Evolutionary conservation across 257 asterid genomes (phyloP), one percentile per base, ranked within the genome.

Genomic region (Sherardia arvensis): DNA sequence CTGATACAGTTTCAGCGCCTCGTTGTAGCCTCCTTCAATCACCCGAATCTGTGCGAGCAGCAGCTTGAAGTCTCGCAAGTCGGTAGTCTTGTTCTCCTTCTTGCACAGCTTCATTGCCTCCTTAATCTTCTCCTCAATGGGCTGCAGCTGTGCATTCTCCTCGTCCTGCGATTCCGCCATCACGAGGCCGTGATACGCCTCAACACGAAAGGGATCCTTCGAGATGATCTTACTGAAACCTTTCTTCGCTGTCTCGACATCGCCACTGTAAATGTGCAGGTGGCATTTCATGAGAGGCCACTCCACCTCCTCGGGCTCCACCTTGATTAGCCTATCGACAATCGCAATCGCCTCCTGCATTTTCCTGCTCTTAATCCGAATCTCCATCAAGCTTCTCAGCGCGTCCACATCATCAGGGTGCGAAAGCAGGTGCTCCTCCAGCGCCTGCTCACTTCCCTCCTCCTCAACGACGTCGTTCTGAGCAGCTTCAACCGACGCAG

Each of bases 251-350:
- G 64, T 71, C 63, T 78, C 84, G 1, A 69, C 14, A n/a, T 93
- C 94, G 4, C 84, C 96, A 11, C 58, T 66, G 66, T 77, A 76
- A 27, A 83, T 76, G 75, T 77, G 72, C 60, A 93, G 61, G 71
- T 93, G 99, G 17, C 94, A 80, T 71, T 73, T 93, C 91, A 93
- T 62, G 81, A 93, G 70, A 8, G 90, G 87, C 97, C 95, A 93
- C 79, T 87, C 97, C 0, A 36, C 28, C 43, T 90, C 99, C 22
- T 83, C 79, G 8, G 94, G 96, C 73, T 93, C 94, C 1, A 87
- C 67, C 27, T 80, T 86, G 7, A 75, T 86, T 43, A 90, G 66
- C 73, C 57, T 82, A 0, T 90, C 84, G 3, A 90, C 49, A 26
- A 83, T 68, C 62, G 74, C 69, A 27, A 93, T 80, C 2, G 96